Base-by-base conservation (phyloP, 306 rosid genomes). In the Dalbergia cultrata region DNA sequence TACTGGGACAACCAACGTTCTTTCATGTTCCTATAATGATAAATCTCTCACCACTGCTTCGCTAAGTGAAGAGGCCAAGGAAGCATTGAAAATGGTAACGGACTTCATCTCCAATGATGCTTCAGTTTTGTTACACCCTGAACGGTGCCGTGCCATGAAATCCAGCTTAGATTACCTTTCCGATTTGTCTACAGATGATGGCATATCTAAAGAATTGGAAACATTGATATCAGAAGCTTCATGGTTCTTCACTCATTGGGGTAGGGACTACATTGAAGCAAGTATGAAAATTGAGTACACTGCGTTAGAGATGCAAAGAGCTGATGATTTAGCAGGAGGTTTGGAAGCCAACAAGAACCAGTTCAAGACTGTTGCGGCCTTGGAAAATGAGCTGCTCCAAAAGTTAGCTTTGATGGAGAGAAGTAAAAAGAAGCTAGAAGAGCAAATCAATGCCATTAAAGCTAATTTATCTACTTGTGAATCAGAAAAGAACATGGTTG, bases 191-290 rank as follows among this genome's bases (percentile, higher is more conserved):
- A 14, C 22, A 50, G 54, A 76, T 34, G 80, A 53, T 35, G 52
- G 39, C 26, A 4, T 64, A 4, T 52, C 41, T 3, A 12, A 4
- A n/a, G 50, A 26, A 8, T 7, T 34, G 21, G 13, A 8, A 37
- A 7, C 80, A 10, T 34, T 64, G 16, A 65, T 76, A 64, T 16
- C 5, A 49, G 35, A 76, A 76, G 37, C 69, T 64, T 49, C 60
- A 13, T 64, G 35, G 31, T 35, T 50, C 1, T 64, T 50, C 37
- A 33, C 50, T 18, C 62, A 8, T 16, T 50, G 80, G 53, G 7
- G 19, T 12, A 8, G 33, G 39, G 72, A 34, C 39, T 76, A 49
- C 11, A 5, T 7, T 3, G 41, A 75, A 26, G 45, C 60, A 64
- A 11, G 52, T 4, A 41, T 5, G 21, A 58, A 58, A 59, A 11